Percentiles rank a stretch among this genome's conserved stretches.
Evolutionary conservation across 2,329 filamentous ascomycete species (phyloP).

Genomic region (Aspergillus fischeri): DNA sequence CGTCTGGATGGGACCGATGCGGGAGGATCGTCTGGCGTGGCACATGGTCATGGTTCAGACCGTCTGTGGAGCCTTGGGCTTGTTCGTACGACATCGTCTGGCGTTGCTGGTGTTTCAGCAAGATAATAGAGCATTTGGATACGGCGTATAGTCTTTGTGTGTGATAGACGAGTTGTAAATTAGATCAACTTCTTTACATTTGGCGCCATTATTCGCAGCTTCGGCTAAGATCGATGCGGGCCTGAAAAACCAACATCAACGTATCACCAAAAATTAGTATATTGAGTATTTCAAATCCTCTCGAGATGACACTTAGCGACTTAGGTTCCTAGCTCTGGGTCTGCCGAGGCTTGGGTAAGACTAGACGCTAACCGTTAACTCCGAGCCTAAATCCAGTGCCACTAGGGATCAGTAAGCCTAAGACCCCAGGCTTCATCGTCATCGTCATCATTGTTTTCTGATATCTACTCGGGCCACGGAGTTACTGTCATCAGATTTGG

Average conservation of each 20-base stretch:
- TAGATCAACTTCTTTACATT: not conserved
- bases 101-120: slow-evolving; percentile 84
- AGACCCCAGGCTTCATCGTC: not conserved
- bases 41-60: slow-evolving; percentile 79
- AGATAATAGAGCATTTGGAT: slow-evolving; percentile 61
- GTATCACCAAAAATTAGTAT: too few relatives aligned
- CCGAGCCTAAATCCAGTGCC: not conserved
- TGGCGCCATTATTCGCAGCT: not conserved
- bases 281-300: not conserved
- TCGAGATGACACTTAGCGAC: not conserved
- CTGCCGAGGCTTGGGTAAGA: too few relatives aligned
- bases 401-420: not conserved
- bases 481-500: not conserved
- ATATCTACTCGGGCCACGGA: not conserved
- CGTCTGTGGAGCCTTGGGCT: slow-evolving; percentile 69
- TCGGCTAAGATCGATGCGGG: not conserved
- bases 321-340: too few relatives aligned
- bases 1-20: slow-evolving; percentile 87
- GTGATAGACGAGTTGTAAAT: not conserved
- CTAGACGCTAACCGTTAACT: not conserved
- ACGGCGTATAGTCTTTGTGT: not conserved
- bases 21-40: slow-evolving; percentile 76
- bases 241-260: not conserved
- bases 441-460: not conserved
- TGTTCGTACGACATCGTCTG: slow-evolving; percentile 80